Conservation (phyloP, 78 protist species). For the Tieghemostelium lacteum region DNA sequence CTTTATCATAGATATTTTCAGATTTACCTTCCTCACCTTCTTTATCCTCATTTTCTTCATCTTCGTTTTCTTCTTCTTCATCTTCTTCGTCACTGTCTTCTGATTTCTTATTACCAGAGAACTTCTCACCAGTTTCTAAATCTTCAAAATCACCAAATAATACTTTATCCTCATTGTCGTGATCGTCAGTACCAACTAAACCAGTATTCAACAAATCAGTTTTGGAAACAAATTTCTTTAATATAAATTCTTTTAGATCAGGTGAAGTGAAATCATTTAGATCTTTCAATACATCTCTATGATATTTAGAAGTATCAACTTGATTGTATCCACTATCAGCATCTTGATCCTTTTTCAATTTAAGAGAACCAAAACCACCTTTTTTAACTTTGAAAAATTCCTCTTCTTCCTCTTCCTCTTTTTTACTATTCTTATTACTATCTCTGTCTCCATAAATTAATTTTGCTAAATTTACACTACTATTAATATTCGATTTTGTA, state of each 20-base stretch:
- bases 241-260: slow-evolving; percentile 6
- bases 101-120: not conserved
- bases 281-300: not conserved
- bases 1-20: slow-evolving; percentile 36
- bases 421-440: not conserved
- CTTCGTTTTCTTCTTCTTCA: slow-evolving; percentile 12
- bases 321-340: not conserved
- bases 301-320: slow-evolving; percentile 52
- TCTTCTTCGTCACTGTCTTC: slow-evolving; percentile 1
- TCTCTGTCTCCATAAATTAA: slow-evolving; percentile 44
- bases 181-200: slow-evolving; percentile 53
- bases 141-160: slow-evolving; percentile 93
- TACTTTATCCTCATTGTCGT: slow-evolving; percentile 43
- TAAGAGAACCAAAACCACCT: slow-evolving; percentile 65
- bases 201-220: slow-evolving; percentile 41
- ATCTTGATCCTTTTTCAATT: slow-evolving; percentile 31
- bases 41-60: slow-evolving; percentile 42
- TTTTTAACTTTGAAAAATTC: slow-evolving; percentile 71
- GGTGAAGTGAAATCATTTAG: not conserved
- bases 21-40: slow-evolving; percentile 43
- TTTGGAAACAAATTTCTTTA: slow-evolving; percentile 32
- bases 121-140: slow-evolving; percentile 88
- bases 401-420: slow-evolving; percentile 45
- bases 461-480: slow-evolving; percentile 18
- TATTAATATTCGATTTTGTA: not conserved